Base-by-base conservation (phyloP, 163 green algal species). In the Volvox carteri region DNA sequence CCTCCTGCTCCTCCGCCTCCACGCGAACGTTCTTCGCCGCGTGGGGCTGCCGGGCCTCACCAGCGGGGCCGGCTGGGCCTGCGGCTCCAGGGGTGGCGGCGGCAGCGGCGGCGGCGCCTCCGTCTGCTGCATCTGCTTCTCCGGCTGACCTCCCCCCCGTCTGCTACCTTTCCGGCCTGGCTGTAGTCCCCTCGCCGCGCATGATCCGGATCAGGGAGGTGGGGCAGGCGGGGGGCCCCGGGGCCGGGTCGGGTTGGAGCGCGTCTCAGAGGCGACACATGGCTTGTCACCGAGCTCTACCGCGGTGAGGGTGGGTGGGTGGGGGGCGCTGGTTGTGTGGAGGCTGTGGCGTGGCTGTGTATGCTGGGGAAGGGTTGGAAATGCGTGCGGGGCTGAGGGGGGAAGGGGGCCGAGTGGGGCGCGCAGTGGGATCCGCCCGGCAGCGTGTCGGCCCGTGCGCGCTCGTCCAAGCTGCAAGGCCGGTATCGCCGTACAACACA, bases 181-280 rank as follows among this genome's bases (percentile, higher is more conserved):
- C 79, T 0, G n/a, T 21, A 12, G n/a, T 78, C 42, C 48, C 79
- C 30, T 4, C 6, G 7, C 44, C 79, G 14, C 79, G 79, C 33
- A 33, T 87, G 79, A 28, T 87, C 19, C 33, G 52, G 62, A 60
- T 60, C 42, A 60, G 79, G 79, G 79, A 87, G 79, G 16, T 30
- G 62, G 79, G 79, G 11, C 60, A 68, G 42, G 79, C 44, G 79
- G 62, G 18, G 60, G 79, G 62, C 14, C 28, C 19, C 42, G 42
- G n/a, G 21, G 62, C 28, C 12, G 79, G 62, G 18, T n/a, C n/a
- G n/a, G n/a, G n/a, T n/a, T 78, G 60, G 79, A 44, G 79, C 25
- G 62, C 6, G 19, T 60, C 42, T 12, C 79, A 87, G 62, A 48
- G 35, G 79, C 42, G 79, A 41, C 79, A 87, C 79, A 50, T 87